phyloP scores from a whole-genome alignment of 352 stramenopile genomes.

The Hyaloperonospora brassicae region DNA sequence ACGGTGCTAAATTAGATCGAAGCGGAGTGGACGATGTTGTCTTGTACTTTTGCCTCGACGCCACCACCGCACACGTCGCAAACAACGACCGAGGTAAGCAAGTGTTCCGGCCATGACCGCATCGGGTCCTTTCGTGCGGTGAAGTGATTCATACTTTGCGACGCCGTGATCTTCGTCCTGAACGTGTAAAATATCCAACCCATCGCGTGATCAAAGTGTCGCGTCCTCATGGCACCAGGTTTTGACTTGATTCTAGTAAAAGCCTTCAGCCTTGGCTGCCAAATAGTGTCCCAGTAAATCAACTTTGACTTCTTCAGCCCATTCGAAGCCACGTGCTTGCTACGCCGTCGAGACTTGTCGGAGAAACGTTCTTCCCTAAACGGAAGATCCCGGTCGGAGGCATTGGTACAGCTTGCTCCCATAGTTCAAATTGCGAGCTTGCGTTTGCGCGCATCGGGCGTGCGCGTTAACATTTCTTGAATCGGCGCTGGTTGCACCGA shows the following conservation, averaged over 20 bases:
- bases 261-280: slow-evolving; percentile 5
- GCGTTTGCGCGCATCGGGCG: no score
- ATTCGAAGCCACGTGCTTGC: no score
- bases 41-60: slow-evolving; percentile 5
- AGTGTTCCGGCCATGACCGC: slow-evolving; percentile 11
- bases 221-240: slow-evolving; percentile 6
- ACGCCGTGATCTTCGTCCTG: slow-evolving; percentile 10
- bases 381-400: no score
- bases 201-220: slow-evolving; percentile 12
- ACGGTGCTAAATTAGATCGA: not conserved
- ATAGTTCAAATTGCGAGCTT: no score
- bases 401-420: no score
- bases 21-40: slow-evolving; percentile 23
- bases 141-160: slow-evolving; percentile 16
- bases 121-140: slow-evolving; percentile 7
- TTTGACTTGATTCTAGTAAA: slow-evolving; percentile 13
- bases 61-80: slow-evolving; percentile 8
- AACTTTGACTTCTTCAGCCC: no score
- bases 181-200: slow-evolving; percentile 10
- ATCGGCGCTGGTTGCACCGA: no score
- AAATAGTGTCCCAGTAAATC: slow-evolving; percentile 1
- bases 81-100: slow-evolving; percentile 12
- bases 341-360: no score
- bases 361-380: no score
- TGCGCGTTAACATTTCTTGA: no score